Evolutionary conservation across 257 asterid species (phyloP).

Genomic region (Capsicum baccatum): DNA sequence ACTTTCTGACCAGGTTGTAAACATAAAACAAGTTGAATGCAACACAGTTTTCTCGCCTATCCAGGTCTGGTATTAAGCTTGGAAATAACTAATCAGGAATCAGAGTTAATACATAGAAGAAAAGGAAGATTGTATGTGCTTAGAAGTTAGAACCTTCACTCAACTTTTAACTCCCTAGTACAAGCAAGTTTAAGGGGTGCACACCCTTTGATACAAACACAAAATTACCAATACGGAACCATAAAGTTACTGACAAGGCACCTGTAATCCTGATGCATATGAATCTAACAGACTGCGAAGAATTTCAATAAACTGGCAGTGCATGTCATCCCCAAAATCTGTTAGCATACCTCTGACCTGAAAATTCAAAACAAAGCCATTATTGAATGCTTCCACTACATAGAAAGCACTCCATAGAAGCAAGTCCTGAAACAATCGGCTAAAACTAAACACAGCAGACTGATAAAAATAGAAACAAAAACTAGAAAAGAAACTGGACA

Average conservation of each 20-base stretch:
- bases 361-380: conserved; percentile 35
- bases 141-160: background rate
- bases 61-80: background rate
- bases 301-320: conserved; percentile 93
- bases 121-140: background rate
- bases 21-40: conserved; percentile 10
- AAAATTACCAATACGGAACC: background rate
- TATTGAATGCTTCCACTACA: background rate
- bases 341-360: conserved; percentile 90
- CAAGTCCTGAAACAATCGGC: conserved; percentile 21
- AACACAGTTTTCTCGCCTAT: background rate
- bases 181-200: background rate
- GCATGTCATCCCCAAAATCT: conserved; percentile 96
- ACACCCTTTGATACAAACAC: background rate
- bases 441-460: background rate
- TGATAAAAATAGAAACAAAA: background rate
- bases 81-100: background rate
- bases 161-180: conserved; percentile 18
- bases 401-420: background rate
- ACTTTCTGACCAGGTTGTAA: background rate
- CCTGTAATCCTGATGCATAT: conserved; percentile 77
- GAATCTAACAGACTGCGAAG: conserved; percentile 93
- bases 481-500: background rate
- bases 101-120: background rate
- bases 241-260: conserved; percentile 31